phyloP scores from a whole-genome alignment of 2,329 filamentous ascomycete species.

The Graphium sp. region DNA sequence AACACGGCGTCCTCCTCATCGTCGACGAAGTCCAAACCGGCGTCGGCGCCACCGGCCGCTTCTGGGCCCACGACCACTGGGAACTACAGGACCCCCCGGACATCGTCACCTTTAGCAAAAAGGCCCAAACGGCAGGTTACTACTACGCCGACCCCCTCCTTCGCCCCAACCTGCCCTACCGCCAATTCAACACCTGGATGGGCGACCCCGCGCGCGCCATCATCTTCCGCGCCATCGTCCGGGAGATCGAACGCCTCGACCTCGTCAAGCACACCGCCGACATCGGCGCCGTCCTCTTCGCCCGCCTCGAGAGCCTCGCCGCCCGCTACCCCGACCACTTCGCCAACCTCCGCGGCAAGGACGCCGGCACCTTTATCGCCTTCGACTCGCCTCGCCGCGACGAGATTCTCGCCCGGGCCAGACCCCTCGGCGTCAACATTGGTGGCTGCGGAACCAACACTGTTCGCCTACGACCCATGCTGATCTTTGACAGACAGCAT shows the following conservation, averaged over 20 bases:
- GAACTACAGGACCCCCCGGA: slow-evolving; percentile 54
- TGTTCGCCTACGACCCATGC: slow-evolving; percentile 72
- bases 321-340: slow-evolving; percentile 61
- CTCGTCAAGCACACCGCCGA: slow-evolving; percentile 67
- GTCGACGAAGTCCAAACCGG: slow-evolving; percentile 77
- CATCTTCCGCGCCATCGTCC: slow-evolving; percentile 61
- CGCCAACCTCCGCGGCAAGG: slow-evolving; percentile 71
- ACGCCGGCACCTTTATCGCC: slow-evolving; percentile 81
- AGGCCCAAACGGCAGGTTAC: slow-evolving; percentile 72
- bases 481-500: slow-evolving; percentile 84
- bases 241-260: slow-evolving; percentile 58
- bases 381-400: slow-evolving; percentile 75
- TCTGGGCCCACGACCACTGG: slow-evolving; percentile 84
- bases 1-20: slow-evolving; percentile 56
- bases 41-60: slow-evolving; percentile 70
- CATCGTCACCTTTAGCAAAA: slow-evolving; percentile 82
- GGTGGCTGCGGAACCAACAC: slow-evolving; percentile 64
- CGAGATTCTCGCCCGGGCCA: slow-evolving; percentile 62
- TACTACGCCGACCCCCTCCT: slow-evolving; percentile 63
- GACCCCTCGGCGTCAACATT: slow-evolving; percentile 71
- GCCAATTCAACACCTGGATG: slow-evolving; percentile 84
- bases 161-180: slow-evolving; percentile 65
- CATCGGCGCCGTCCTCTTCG: slow-evolving; percentile 65
- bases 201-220: slow-evolving; percentile 64
- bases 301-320: slow-evolving; percentile 49